Base-by-base conservation (phyloP, 2,329 filamentous ascomycete species). In the Didymella keratinophila region DNA sequence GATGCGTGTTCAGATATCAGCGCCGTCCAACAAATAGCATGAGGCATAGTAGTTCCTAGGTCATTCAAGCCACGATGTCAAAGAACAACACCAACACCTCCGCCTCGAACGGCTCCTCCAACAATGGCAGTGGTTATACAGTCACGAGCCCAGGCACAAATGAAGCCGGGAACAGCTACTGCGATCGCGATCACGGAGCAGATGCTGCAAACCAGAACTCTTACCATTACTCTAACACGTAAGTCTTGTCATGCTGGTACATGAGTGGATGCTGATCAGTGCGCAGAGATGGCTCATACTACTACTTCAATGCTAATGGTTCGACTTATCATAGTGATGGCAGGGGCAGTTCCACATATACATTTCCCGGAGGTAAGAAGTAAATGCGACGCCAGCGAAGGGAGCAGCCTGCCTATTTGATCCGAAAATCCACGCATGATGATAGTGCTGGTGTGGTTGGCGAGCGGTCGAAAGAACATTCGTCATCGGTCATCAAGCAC, bases 171-270 rank as follows among this genome's bases (percentile, higher is more conserved):
- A 43, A 43, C 21, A 21, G 27, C 41, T 43, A 27, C 12, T 43
- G 41, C 41, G 23, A 27, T 23, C 21, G 41, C 41, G 41, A 43
- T 10, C 41, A 25, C 4, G 41, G 41, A 43, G 21, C 41, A 9
- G 21, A 43, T 43, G 41, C 41, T 43, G 21, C 23, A 3, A 43
- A 27, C 23, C 23, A 43, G 7, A 43, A 27, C 16, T 43, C 41
- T 5, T 43, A 43, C 23, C 41, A 43, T 21, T 43, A 43, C 55
- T 75, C 71, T 58, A 78, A 76, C 56, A 58, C 44, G 73, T 71
- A 21, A 69, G 63, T 21, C 74, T 71, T 60, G 72, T 55, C 71
- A 70, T 23, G 60, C 67, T 58, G 58, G 73, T 70, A 10, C 56
- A 27, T 44, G 52, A 54, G 12, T 3, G 16, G 25, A 30, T 21